Evolutionary conservation across 1,139 yeast species (phyloP).

Genomic region (Lodderomyces parapsilosis): DNA sequence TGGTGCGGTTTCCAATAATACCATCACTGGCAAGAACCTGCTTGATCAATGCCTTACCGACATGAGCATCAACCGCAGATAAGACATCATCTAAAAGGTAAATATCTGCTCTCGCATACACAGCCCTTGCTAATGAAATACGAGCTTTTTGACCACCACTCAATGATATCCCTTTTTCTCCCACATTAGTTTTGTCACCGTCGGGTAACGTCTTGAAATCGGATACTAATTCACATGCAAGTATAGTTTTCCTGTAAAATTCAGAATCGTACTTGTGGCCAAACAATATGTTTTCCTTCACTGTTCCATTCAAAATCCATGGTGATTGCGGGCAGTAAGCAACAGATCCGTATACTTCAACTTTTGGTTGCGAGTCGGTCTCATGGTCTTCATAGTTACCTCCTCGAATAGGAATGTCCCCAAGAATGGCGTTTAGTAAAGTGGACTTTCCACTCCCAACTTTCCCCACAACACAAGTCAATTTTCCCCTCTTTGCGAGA

Average conservation of each 20-base stretch:
- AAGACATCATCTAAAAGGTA: slow-evolving; percentile 34
- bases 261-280: slow-evolving; percentile 29
- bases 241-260: slow-evolving; percentile 29
- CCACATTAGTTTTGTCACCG: slow-evolving; percentile 39
- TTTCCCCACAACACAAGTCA: slow-evolving; percentile 70
- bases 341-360: slow-evolving; percentile 21
- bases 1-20: slow-evolving; percentile 27
- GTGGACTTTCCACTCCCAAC: slow-evolving; percentile 52
- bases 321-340: slow-evolving; percentile 35
- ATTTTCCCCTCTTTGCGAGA: slow-evolving; percentile 52
- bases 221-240: slow-evolving; percentile 33
- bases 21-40: slow-evolving; percentile 27
- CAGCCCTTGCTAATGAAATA: slow-evolving; percentile 37
- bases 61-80: slow-evolving; percentile 38
- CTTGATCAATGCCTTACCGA: slow-evolving; percentile 30
- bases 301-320: slow-evolving; percentile 39
- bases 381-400: slow-evolving; percentile 7
- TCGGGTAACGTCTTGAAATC: slow-evolving; percentile 34
- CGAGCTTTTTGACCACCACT: slow-evolving; percentile 46
- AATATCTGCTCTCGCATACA: slow-evolving; percentile 37
- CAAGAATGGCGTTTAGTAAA: slow-evolving; percentile 56
- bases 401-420: slow-evolving; percentile 37
- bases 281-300: slow-evolving; percentile 38
- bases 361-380: slow-evolving; percentile 27
- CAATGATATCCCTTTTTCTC: slow-evolving; percentile 41